These are phyloP conservation scores for Theobroma grandiflorum DNA, from an alignment of 441 rosid species.

Conservation along the genomic window DNA sequence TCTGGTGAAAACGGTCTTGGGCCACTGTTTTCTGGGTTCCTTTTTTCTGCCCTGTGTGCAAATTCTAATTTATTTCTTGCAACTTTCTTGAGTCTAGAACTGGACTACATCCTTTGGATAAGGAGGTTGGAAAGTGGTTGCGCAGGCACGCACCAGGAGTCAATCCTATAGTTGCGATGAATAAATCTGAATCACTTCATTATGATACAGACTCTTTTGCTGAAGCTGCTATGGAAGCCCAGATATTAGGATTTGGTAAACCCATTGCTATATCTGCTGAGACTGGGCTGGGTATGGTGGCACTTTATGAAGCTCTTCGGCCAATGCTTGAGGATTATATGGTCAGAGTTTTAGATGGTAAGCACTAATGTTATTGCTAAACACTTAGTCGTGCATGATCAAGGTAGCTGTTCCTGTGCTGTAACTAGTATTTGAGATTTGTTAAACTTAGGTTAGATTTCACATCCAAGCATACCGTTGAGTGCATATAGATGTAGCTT, in stretches of 20 bases:
- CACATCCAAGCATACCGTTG: neutral
- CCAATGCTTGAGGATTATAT: slow-evolving; percentile 74
- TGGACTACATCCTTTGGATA: slow-evolving; percentile 92
- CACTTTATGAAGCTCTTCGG: slow-evolving; percentile 74
- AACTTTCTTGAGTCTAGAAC: slow-evolving; percentile 50
- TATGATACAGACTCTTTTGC: slow-evolving; percentile 63
- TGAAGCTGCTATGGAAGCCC: slow-evolving; percentile 72
- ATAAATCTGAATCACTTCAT: slow-evolving; percentile 83
- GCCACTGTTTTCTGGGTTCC: neutral
- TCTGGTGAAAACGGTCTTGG: neutral
- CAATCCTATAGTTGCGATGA: slow-evolving; percentile 80
- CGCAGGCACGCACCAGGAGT: slow-evolving; percentile 79
- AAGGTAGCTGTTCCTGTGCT: slow-evolving; percentile 1
- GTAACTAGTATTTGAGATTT: slow-evolving; percentile 9
- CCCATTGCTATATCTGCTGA: slow-evolving; percentile 94
- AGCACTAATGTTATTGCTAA: slow-evolving; percentile 24
- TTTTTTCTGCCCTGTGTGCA: neutral
- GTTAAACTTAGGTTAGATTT: slow-evolving; percentile 6
- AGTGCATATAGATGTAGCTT: neutral
- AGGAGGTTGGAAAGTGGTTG: slow-evolving; percentile 95
- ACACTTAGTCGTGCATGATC: neutral
- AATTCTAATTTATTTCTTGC: slow-evolving; percentile 17
- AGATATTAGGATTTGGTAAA: slow-evolving; percentile 79
- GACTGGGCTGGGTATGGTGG: slow-evolving; percentile 92
- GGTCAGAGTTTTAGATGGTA: slow-evolving; percentile 64